These are phyloP conservation scores for Arthrocladium fulminans DNA, from an alignment of 2,329 filamentous ascomycete genomes.

Conservation along the genomic window DNA sequence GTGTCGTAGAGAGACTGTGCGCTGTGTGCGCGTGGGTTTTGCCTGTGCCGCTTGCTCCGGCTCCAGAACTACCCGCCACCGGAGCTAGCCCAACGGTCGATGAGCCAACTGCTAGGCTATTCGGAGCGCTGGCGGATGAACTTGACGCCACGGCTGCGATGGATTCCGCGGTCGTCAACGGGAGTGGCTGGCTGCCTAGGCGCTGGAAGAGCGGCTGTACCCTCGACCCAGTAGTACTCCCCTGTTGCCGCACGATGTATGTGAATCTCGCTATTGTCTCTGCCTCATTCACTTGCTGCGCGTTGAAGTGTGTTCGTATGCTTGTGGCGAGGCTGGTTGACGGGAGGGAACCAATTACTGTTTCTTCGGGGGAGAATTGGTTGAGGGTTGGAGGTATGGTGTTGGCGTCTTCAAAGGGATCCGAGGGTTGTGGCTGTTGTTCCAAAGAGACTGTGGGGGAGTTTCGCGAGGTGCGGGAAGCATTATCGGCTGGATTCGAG, in stretches of 20 bases:
- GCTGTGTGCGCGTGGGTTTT: conserved; percentile 1
- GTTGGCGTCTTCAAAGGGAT: background rate
- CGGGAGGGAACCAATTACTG: conserved; percentile 3
- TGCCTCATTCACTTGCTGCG: conserved; percentile 37
- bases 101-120: background rate
- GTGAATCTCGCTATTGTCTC: conserved; percentile 40
- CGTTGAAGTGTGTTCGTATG: conserved; percentile 41
- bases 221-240: background rate
- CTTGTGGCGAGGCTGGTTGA: conserved; percentile 29
- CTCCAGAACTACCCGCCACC: background rate
- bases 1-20: background rate
- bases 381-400: conserved; percentile 1
- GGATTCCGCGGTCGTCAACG: background rate
- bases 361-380: conserved; percentile 1
- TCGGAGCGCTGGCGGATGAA: background rate
- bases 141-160: background rate
- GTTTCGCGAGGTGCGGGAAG: conserved; percentile 8
- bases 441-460: conserved; percentile 6
- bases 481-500: conserved; percentile 9
- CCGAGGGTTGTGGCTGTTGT: background rate
- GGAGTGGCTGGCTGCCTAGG: conserved; percentile 3
- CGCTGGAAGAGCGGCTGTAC: conserved; percentile 1
- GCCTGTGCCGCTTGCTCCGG: background rate
- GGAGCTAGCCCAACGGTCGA: background rate
- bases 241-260: conserved; percentile 40